Percentiles rank a stretch among this genome's conserved stretches.
Evolutionary conservation across 2,329 filamentous ascomycete genomes (phyloP).

Genomic region (Fusarium continuum): DNA sequence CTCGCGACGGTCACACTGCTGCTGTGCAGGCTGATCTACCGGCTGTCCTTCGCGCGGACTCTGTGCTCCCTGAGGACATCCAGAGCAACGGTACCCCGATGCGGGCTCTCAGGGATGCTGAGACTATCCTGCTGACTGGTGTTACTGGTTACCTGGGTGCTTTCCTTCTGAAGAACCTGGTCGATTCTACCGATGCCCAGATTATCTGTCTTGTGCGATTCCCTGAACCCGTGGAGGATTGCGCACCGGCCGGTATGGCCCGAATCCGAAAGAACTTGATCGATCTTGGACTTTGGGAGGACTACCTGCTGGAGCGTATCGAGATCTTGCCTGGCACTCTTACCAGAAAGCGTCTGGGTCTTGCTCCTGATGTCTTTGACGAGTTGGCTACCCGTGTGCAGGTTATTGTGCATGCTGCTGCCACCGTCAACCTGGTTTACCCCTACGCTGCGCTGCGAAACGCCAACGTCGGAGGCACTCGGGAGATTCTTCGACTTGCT

Average conservation of each 20-base stretch:
- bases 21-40: constrained; percentile 80
- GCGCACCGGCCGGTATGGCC: constrained; percentile 73
- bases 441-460: constrained; percentile 79
- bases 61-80: constrained; percentile 75
- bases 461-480: constrained; percentile 81
- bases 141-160: constrained; percentile 80
- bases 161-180: constrained; percentile 74
- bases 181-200: constrained; percentile 73
- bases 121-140: constrained; percentile 77
- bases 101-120: constrained; percentile 69
- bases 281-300: constrained; percentile 81
- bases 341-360: constrained; percentile 72
- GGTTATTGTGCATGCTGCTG: constrained; percentile 80
- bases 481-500: constrained; percentile 77
- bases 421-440: constrained; percentile 83
- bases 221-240: constrained; percentile 70
- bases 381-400: constrained; percentile 71
- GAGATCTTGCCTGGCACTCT: constrained; percentile 80
- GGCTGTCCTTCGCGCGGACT: constrained; percentile 72
- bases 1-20: constrained; percentile 76
- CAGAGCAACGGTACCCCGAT: constrained; percentile 63
- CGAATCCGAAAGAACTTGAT: constrained; percentile 79
- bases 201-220: constrained; percentile 80
- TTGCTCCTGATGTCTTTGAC: constrained; percentile 71
- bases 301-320: constrained; percentile 79